Base-by-base conservation (phyloP, 1,139 yeast species). In the Pichia terricola region DNA sequence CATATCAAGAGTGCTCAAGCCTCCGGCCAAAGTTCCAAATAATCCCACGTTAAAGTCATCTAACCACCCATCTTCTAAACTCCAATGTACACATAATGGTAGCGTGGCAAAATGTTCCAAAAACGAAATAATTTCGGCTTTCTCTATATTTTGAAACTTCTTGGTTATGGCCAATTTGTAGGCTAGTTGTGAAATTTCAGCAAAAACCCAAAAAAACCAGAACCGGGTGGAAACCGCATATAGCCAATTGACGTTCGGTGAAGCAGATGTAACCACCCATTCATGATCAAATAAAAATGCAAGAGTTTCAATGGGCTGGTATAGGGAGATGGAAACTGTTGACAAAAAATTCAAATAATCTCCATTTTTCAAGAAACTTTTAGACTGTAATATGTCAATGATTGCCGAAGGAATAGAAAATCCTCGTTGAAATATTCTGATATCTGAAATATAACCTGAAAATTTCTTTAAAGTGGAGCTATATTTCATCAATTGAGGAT, bases 21-120 rank as follows among this genome's bases (percentile, higher is more conserved):
- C 49, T 10, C 61, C 57, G 3, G 63, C 57, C 30, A 58, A 44
- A 3, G 63, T 57, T n/a, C 65, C 66, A 41, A 59, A 54, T 16
- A 61, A 50, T 1, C 65, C 66, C 37, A 62, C 66, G n/a, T 47
- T 40, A 16, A 60, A 42, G 28, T 56, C 56, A 38, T 68, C 56
- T 51, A 75, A 65, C 50, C 79, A 75, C 1, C 81, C 81, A 9
- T 72, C 73, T 45, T 67, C 66, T 45, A 73, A 61, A 26, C 79
- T 72, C 81, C 81, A 76, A 59, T 76, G 81, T 22, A 73, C 63
- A 38, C 77, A 79, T 56, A 76, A 66, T 3, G 81, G 81, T 36
- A 76, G 52, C 52, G 75, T 79, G 28, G 75, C 65, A 4, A 60
- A 28, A 43, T 62, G 61, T 28, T 58, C 51, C 25, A 59, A 40